Base-by-base conservation (phyloP, 495 filamentous ascomycete species). In the Penicillium argentinense region DNA sequence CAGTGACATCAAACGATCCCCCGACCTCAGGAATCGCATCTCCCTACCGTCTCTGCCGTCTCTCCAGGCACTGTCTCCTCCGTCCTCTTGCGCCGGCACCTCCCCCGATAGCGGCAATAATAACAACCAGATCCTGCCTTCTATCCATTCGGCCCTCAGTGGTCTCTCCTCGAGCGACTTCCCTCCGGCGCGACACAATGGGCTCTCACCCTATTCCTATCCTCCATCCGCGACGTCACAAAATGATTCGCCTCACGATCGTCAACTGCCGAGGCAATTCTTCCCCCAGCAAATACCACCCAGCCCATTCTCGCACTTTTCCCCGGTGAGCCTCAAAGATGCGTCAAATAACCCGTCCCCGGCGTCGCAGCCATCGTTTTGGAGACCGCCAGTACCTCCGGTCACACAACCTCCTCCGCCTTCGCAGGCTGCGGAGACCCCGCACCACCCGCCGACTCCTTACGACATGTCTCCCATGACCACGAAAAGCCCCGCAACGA, bases 131-230 rank as follows among this genome's bases (percentile, higher is more conserved):
- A 71, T 47, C 26, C 57, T 78, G 9, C 76, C 75, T 1, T 69
- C 76, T 1, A 60, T 79, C 19, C 61, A 64, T 4, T 66, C 67
- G n/a, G 60, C 69, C 18, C 55, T 78, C 7, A 62, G 63, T n/a
- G 57, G 38, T 4, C 44, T 65, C 9, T 44, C 47, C 22, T 36
- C 51, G 16, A 59, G 32, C 48, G 62, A 53, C 30, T 62, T 51
- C 28, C 49, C 51, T 27, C 19, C 55, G 3, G 19, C 46, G 4
- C 49, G 55, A 28, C 45, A 57, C 45, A 63, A 61, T 48, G 57
- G 47, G 42, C 57, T 34, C 51, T 56, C 42, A 25, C 42, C 28
- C 18, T 42, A 12, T 43, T 45, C 43, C 54, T 49, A 59, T 51
- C 49, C 56, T 26, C 14, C 51, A 46, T 33, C 56, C 7, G 45